These are phyloP conservation scores for Boechera retrofracta DNA, from an alignment of 345 rosid species.

Conservation along the genomic window DNA sequence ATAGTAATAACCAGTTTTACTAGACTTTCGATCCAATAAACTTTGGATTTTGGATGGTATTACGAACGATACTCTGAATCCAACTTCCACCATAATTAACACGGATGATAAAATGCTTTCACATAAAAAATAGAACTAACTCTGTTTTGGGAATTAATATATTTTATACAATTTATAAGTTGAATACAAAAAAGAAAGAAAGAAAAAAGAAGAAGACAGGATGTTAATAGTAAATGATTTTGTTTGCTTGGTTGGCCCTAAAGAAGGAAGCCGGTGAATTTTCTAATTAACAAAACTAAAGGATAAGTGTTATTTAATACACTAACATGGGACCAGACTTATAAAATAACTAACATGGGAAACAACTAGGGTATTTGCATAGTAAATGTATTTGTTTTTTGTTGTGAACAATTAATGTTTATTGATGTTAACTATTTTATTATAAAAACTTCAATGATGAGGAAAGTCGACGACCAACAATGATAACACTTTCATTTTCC, in stretches of 20 bases:
- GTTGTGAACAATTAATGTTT: constrained; percentile 23
- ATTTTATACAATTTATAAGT: neutral
- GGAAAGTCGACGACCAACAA: constrained; percentile 24
- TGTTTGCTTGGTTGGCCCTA: constrained; percentile 26
- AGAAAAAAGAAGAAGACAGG: neutral
- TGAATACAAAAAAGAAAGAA: too few relatives aligned
- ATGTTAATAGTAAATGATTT: constrained; percentile 14
- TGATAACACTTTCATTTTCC: neutral
- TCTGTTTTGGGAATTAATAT: neutral
- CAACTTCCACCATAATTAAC: too few relatives aligned
- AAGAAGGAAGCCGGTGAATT: constrained; percentile 40
- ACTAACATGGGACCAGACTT: constrained; percentile 39
- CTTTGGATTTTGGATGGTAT: too few relatives aligned
- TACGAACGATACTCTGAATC: too few relatives aligned
- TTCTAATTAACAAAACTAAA: constrained; percentile 25
- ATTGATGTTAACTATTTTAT: constrained; percentile 27
- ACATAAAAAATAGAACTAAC: neutral
- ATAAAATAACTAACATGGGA: constrained; percentile 39
- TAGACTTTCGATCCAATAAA: too few relatives aligned
- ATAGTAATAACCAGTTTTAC: too few relatives aligned
- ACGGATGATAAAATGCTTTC: neutral
- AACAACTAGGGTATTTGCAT: constrained; percentile 39
- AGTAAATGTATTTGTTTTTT: constrained; percentile 32
- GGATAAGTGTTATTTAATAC: constrained; percentile 44
- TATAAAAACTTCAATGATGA: constrained; percentile 9